A percentile compares a stretch with the other conserved stretches of the same genome.
phyloP scores from a whole-genome alignment of 805 yeast species.

The Metschnikowia corniflorae region DNA sequence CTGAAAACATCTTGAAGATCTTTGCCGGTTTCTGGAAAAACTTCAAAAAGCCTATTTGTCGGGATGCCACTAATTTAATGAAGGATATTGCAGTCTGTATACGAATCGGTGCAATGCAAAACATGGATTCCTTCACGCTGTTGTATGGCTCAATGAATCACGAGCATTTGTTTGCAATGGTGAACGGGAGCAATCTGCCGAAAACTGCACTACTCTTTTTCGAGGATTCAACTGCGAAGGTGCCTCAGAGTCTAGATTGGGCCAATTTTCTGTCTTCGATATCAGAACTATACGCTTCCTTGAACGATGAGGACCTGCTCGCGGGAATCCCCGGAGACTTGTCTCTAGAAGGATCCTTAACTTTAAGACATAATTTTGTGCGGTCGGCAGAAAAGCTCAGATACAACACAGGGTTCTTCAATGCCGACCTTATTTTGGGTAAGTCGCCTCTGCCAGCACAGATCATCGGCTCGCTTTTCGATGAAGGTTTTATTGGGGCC shows the following conservation, averaged over 20 bases:
- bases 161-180: conserved; percentile 25
- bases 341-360: conserved; percentile 49
- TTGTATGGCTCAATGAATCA: conserved; percentile 31
- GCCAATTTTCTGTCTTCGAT: conserved; percentile 1
- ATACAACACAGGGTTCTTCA: conserved; percentile 56
- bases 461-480: conserved; percentile 38
- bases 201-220: conserved; percentile 46
- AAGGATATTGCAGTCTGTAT: conserved; percentile 27
- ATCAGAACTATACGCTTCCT: conserved; percentile 42
- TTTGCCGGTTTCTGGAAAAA: conserved; percentile 4
- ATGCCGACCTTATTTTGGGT: conserved; percentile 32
- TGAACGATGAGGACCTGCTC: conserved; percentile 62
- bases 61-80: conserved; percentile 17
- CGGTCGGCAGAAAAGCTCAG: conserved; percentile 39
- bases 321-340: conserved; percentile 63
- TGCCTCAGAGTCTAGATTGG: conserved; percentile 3
- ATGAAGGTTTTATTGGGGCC: conserved; percentile 56
- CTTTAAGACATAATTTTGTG: conserved; percentile 31
- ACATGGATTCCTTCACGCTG: conserved; percentile 22
- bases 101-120: conserved; percentile 38
- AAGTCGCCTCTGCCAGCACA: conserved; percentile 9
- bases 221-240: conserved; percentile 35
- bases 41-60: conserved; percentile 2
- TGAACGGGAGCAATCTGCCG: conserved; percentile 30
- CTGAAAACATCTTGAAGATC: neutral